These are phyloP conservation scores for Penicillium subrubescens DNA, from an alignment of 495 filamentous ascomycete species.

Conservation along the genomic window DNA sequence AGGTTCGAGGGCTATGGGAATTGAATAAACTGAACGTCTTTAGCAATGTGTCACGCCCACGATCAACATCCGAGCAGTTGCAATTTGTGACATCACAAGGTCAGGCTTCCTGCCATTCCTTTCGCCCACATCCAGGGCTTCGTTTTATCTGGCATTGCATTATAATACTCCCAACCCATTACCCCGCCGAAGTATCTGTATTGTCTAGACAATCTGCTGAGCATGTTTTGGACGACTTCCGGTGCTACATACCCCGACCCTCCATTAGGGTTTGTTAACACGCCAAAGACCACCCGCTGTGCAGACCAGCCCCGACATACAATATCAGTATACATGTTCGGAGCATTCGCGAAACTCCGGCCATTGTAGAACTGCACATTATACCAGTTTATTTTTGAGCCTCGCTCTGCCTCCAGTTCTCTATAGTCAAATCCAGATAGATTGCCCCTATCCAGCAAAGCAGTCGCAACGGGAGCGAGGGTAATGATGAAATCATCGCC, in stretches of 20 bases:
- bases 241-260: slow-evolving; percentile 60
- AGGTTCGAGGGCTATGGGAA: too few species aligned
- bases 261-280: slow-evolving; percentile 69
- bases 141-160: slow-evolving; percentile 59
- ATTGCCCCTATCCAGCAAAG: slow-evolving; percentile 59
- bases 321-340: slow-evolving; percentile 62
- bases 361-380: slow-evolving; percentile 85
- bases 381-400: slow-evolving; percentile 73
- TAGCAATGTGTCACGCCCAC: too few species aligned
- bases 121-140: slow-evolving; percentile 68
- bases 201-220: slow-evolving; percentile 10
- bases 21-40: too few species aligned
- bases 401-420: slow-evolving; percentile 64
- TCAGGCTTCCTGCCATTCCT: too few species aligned
- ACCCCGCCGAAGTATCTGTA: slow-evolving; percentile 74
- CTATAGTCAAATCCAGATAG: slow-evolving; percentile 77
- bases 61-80: too few species aligned
- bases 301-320: slow-evolving; percentile 64
- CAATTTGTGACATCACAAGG: too few species aligned
- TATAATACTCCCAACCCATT: slow-evolving; percentile 88
- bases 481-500: slow-evolving; percentile 72
- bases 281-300: slow-evolving; percentile 67
- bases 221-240: slow-evolving; percentile 43
- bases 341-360: slow-evolving; percentile 64
- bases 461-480: slow-evolving; percentile 75